A percentile compares a stretch with the other conserved stretches of the same genome.
Conservation (phyloP, 176 grass and related monocot species). For the Luzula sylvatica region DNA sequence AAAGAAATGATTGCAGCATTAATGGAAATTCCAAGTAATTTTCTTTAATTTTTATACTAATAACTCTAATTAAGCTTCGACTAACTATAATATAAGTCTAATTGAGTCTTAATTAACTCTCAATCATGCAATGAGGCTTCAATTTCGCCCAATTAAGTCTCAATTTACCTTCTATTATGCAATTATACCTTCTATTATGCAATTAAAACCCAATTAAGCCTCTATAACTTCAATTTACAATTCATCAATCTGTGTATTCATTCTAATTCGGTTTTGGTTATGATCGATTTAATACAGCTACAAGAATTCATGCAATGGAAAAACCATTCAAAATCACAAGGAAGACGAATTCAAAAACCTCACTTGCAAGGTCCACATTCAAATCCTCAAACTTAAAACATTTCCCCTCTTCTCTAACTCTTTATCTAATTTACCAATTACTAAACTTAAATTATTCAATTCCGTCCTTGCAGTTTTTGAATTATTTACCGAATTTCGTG, state of each 20-base stretch:
- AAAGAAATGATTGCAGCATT: conserved; percentile 2
- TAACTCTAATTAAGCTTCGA: too few relatives aligned
- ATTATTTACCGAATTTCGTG: conserved; percentile 57
- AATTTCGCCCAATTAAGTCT: conserved; percentile 7
- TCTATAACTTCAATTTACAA: background rate
- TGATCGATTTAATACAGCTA: background rate
- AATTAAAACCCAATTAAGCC: conserved; percentile 1
- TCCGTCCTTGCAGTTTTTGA: conserved; percentile 43
- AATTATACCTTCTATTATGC: conserved; percentile 1
- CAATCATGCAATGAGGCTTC: too few relatives aligned
- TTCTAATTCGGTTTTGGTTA: too few relatives aligned
- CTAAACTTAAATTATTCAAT: conserved; percentile 5
- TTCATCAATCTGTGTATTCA: too few relatives aligned
- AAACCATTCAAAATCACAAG: conserved; percentile 32
- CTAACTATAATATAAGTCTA: too few relatives aligned
- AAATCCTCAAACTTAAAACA: background rate
- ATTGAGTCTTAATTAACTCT: too few relatives aligned
- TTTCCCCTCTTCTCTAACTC: background rate
- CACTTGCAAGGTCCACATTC: conserved; percentile 45
- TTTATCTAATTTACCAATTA: background rate
- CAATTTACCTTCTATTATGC: conserved; percentile 22
- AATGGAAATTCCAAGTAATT: too few relatives aligned
- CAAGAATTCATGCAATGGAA: conserved; percentile 19
- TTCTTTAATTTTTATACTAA: conserved; percentile 1
- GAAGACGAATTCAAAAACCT: conserved; percentile 50